Evolutionary conservation across 2,329 filamentous ascomycete species (phyloP).

Genomic region (Alternaria gaisen): DNA sequence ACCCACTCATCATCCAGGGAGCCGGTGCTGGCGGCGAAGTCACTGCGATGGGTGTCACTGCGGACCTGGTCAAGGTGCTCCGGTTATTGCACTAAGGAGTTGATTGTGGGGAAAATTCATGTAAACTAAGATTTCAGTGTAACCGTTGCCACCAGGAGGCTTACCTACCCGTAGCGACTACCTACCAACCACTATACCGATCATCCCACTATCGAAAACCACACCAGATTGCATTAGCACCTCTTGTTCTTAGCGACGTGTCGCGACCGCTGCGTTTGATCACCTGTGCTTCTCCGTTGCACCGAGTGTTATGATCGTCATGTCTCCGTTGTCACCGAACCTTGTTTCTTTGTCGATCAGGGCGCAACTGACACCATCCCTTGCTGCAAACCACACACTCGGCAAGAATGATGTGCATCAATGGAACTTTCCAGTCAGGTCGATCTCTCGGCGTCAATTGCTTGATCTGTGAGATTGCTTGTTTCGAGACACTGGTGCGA

Average conservation of each 20-base stretch:
- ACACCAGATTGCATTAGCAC: background rate
- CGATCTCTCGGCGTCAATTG: background rate
- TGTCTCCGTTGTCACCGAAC: background rate
- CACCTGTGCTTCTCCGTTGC: background rate
- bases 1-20: slow-evolving; percentile 93
- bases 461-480: slow-evolving; percentile 1
- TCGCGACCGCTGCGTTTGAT: background rate
- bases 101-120: background rate
- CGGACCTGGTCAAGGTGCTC: slow-evolving; percentile 88
- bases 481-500: slow-evolving; percentile 2
- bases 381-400: slow-evolving; percentile 3
- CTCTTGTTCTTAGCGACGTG: background rate
- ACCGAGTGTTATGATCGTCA: slow-evolving; percentile 1
- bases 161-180: background rate
- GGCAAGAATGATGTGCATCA: slow-evolving; percentile 1
- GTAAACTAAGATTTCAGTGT: background rate
- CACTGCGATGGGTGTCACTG: slow-evolving; percentile 97
- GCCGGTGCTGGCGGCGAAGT: slow-evolving; percentile 94
- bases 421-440: slow-evolving; percentile 1
- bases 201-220: background rate
- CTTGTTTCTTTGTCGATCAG: background rate
- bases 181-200: background rate
- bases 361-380: background rate
- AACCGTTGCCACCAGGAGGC: background rate
- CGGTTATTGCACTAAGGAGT: slow-evolving; percentile 67